Percentiles rank a stretch among this genome's conserved stretches.
Conservation (phyloP, 2,329 filamentous ascomycete genomes). For the Simplicillium aogashimaense region DNA sequence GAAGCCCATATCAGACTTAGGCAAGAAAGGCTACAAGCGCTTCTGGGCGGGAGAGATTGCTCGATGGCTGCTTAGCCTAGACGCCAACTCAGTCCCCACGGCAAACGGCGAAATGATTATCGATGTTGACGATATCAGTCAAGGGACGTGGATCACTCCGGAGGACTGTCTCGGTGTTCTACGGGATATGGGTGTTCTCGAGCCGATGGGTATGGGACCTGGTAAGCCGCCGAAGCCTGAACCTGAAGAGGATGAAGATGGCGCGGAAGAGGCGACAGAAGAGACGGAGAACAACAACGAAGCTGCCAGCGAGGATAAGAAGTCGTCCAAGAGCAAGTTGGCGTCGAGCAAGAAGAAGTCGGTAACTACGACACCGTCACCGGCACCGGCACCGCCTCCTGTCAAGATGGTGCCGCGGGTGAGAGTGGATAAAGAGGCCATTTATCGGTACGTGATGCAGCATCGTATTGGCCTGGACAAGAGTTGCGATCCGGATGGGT, state of each 20-base stretch:
- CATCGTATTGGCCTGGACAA: slow-evolving; percentile 54
- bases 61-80: slow-evolving; percentile 47
- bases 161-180: slow-evolving; percentile 77
- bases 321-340: slow-evolving; percentile 6
- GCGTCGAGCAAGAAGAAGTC: slow-evolving; percentile 3
- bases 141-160: slow-evolving; percentile 70
- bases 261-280: slow-evolving; percentile 10
- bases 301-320: slow-evolving; percentile 8
- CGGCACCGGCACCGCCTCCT: slow-evolving; percentile 1
- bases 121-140: slow-evolving; percentile 62
- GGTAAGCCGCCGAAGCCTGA: slow-evolving; percentile 19
- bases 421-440: slow-evolving; percentile 39
- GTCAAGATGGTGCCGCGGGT: slow-evolving; percentile 32
- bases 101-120: slow-evolving; percentile 36
- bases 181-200: slow-evolving; percentile 66
- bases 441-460: slow-evolving; percentile 57
- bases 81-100: slow-evolving; percentile 21
- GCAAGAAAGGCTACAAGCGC: slow-evolving; percentile 68
- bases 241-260: slow-evolving; percentile 5
- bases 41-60: slow-evolving; percentile 84
- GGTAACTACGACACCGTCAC: background rate
- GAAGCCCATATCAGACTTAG: slow-evolving; percentile 82
- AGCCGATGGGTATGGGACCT: slow-evolving; percentile 42
- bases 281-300: slow-evolving; percentile 4
- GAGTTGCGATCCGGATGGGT: slow-evolving; percentile 65